Evolutionary conservation across 768 basidiomycete genomes (phyloP), one percentile per base, ranked within the genome.

Genomic region (Mycena indigotica): DNA sequence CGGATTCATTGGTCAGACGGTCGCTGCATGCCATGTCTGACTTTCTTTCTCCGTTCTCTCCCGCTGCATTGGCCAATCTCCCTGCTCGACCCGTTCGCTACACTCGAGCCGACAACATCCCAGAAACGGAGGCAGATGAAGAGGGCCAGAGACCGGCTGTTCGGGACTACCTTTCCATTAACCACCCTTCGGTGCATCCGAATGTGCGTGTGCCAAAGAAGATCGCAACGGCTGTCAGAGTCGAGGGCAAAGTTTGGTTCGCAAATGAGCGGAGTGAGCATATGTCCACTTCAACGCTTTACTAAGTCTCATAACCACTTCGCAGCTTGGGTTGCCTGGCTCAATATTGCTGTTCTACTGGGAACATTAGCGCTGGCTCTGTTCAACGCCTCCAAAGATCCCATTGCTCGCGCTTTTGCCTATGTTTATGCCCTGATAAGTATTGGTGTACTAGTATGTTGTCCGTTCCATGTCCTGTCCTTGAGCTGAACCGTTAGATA

Each of bases 241-340:
- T 98, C 17, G 95, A 98, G 69, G 87, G 86, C 21, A 98, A 98
- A 67, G 95, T 98, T 48, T 98, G 95, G 95, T 96, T 98, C 70
- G 94, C 95, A 8, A 97, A 97, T 67, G 95, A 98, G 73, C 78
- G 93, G 68, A 94, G 92, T 94, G 46, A 58, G 86, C 73, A 28
- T 16, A n/a, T 32, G 3, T 24, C 17, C 19, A 26, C 39, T 29
- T 50, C 17, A 52, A 16, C 6, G 10, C 13, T 8, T 16, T 25
- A 5, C 15, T 48, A 19, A 52, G 2, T 38, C 28, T 38, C 17
- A 53, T 35, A 28, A 28, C 40, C 19, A 26, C 28, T 35, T 48
- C 52, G 2, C 52, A 93, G 92, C 96, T 2, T 97, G 95, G 91
- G 82, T 98, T 28, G 83, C 95, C 0, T 99, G 96, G 86, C 77